Evolutionary conservation across 257 asterid species (phyloP).

Genomic region (Rhazya stricta): DNA sequence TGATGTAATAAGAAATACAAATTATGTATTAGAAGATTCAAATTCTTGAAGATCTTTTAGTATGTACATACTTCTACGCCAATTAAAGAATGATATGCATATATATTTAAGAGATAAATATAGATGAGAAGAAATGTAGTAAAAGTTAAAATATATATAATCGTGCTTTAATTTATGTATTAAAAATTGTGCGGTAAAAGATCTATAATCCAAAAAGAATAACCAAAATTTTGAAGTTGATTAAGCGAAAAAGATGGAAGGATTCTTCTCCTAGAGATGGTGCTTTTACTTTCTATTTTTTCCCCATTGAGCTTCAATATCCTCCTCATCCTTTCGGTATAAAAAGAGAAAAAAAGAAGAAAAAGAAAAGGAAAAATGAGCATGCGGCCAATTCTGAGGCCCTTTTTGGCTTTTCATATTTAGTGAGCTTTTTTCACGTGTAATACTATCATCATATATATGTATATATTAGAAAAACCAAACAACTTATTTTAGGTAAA

Average conservation of each 20-base stretch:
- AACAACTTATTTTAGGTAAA: neutral
- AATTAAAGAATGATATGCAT: too few species aligned
- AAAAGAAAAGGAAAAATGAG: neutral
- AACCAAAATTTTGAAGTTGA: neutral
- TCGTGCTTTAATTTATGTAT: too few species aligned
- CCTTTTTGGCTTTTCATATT: neutral
- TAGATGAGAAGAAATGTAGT: too few species aligned
- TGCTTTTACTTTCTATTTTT: neutral
- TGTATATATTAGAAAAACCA: neutral
- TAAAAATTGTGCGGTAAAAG: too few species aligned
- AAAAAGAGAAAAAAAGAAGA: neutral
- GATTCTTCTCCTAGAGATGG: neutral
- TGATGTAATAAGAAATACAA: too few species aligned
- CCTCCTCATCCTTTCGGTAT: neutral
- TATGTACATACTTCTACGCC: too few species aligned
- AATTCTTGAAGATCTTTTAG: too few species aligned
- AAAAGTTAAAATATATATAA: too few species aligned
- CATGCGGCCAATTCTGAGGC: neutral
- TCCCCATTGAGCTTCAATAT: neutral
- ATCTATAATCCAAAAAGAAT: too few species aligned
- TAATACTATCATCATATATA: neutral
- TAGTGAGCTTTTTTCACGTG: slow-evolving; percentile 10
- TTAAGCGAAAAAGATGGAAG: neutral
- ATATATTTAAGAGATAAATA: too few species aligned
- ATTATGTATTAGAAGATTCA: too few species aligned